Percentiles rank a stretch among this genome's conserved stretches.
Conservation (phyloP, 352 stramenopile genomes). For the Peronospora destructor region DNA sequence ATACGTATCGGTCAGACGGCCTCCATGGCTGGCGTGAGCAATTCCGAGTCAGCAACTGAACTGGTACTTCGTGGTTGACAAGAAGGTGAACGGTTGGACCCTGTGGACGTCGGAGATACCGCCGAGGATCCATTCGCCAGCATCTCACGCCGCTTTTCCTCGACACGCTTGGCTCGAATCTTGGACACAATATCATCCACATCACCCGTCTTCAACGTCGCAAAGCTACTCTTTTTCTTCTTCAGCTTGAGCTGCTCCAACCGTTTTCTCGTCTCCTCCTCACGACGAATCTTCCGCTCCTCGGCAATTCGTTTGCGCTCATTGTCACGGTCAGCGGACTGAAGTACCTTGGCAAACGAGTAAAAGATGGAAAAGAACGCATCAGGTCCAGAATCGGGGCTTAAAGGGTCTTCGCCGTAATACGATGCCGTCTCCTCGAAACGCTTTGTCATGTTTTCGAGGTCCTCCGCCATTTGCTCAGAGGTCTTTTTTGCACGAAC, state of each 20-base stretch:
- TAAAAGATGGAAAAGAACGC: conserved; percentile 84
- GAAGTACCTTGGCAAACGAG: conserved; percentile 75
- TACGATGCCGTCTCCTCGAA: conserved; percentile 66
- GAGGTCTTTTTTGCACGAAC: conserved; percentile 58
- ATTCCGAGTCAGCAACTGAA: conserved; percentile 4
- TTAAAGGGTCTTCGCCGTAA: conserved; percentile 70
- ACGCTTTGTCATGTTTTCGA: conserved; percentile 54
- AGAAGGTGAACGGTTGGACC: conserved; percentile 18
- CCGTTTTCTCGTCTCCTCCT: conserved; percentile 76
- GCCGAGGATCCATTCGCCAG: conserved; percentile 30
- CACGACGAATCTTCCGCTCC: conserved; percentile 60
- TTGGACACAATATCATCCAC: conserved; percentile 81
- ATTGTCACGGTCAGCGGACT: conserved; percentile 76
- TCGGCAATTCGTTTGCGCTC: conserved; percentile 79
- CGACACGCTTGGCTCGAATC: conserved; percentile 72
- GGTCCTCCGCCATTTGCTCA: conserved; percentile 41
- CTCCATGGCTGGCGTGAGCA: conserved; percentile 26
- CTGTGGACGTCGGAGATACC: conserved; percentile 18
- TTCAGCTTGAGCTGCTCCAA: conserved; percentile 74
- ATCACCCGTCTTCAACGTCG: conserved; percentile 67
- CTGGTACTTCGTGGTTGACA: conserved; percentile 12
- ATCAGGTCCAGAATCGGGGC: conserved; percentile 60
- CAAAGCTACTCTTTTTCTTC: conserved; percentile 66
- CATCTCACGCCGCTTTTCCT: conserved; percentile 66
- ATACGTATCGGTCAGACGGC: conserved; percentile 24